These are phyloP conservation scores for Ochetophila trinervis DNA, from an alignment of 306 rosid species.

Conservation along the genomic window DNA sequence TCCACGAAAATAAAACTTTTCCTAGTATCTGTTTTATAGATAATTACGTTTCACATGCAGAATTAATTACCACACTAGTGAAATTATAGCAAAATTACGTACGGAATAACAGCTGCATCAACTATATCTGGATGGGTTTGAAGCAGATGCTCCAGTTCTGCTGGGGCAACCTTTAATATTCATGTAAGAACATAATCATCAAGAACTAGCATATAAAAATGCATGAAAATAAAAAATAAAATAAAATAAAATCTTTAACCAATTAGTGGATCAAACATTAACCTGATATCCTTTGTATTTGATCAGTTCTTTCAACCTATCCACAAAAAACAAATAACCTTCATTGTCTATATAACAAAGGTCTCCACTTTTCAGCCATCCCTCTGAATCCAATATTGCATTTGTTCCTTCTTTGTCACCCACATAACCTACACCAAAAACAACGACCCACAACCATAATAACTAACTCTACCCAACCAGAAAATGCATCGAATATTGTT, in stretches of 20 bases:
- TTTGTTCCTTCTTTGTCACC: conserved; percentile 28
- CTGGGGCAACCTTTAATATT: conserved; percentile 61
- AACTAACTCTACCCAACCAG: background rate
- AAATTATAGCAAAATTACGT: background rate
- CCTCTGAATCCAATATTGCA: conserved; percentile 15
- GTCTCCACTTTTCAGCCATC: conserved; percentile 41
- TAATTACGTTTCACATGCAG: too few species aligned
- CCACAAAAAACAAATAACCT: conserved; percentile 28
- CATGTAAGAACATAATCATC: too few species aligned
- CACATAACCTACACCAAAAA: conserved; percentile 20
- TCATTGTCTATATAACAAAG: conserved; percentile 26
- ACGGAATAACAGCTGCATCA: conserved; percentile 77
- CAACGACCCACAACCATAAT: background rate
- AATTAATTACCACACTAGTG: too few species aligned
- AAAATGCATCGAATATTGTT: background rate
- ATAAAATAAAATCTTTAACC: too few species aligned
- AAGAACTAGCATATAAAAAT: too few species aligned
- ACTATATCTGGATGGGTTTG: conserved; percentile 48
- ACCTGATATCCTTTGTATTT: conserved; percentile 40
- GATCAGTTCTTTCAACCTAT: conserved; percentile 35
- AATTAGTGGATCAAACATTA: background rate
- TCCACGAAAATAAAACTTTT: too few species aligned
- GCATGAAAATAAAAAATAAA: background rate
- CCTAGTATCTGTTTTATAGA: too few species aligned
- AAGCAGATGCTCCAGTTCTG: conserved; percentile 63